Evolutionary conservation across 1,284 basidiomycete genomes (phyloP), one percentile per base, ranked within the genome.

Genomic region (Wallemia mellicola): DNA sequence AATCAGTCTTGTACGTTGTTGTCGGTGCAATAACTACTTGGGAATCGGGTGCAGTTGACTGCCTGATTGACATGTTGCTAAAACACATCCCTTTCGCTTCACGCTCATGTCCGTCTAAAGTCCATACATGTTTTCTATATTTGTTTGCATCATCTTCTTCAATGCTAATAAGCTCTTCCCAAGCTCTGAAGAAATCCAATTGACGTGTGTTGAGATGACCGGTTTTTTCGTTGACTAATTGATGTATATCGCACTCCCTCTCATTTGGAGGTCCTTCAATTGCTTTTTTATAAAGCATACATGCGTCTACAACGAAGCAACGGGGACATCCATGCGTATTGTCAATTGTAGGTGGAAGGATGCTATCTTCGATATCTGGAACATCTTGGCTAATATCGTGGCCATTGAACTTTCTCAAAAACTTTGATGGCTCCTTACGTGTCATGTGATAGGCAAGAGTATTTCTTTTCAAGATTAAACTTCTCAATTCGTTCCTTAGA

Each of bases 51-150:
- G 9, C 19, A 17, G 38, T 17, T 15, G n/a, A 11, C 5, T 48
- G 14, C 14, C 14, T 48, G 22, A 48, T 48, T n/a, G 14, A 17
- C 14, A 48, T 11, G 22, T n/a, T n/a, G 22, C 38, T n/a, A n/a
- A 15, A 48, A n/a, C 38, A 88, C 62, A 86, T 74, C 0, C 89
- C 89, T 57, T 75, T 77, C 60, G 73, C 75, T 68, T 91, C 85
- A 56, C 94, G 77, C 64, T 86, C 80, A 1, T 70, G 71, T 0
- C 87, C 86, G 3, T 78, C 76, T 76, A 94, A 79, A 0, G 86
- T 92, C 92, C 92, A 99, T 7, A 98, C 74, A 66, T 98, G 91
- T 63, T 84, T 84, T 64, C 81, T 79, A 70, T 86, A 85, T 17
- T 82, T 77, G 14, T 81, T 71, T 11, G 84, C 74, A 64, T 94